These are phyloP conservation scores for Trichoderma guizhouense DNA, from an alignment of 2,329 filamentous ascomycete species.

Conservation along the genomic window DNA sequence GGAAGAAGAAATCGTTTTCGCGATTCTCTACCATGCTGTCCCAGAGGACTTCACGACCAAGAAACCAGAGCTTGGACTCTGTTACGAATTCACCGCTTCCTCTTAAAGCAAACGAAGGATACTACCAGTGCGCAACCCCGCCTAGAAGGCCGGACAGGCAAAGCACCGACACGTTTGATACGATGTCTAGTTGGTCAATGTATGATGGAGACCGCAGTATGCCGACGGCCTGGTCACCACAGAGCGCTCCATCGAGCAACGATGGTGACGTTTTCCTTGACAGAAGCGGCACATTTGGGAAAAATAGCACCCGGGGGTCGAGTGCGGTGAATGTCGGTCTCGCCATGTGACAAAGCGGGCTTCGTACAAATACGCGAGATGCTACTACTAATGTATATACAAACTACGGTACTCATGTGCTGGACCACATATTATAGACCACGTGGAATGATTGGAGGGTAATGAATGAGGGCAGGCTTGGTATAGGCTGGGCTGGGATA, in stretches of 20 bases:
- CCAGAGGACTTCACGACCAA: conserved; percentile 38
- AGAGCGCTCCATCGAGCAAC: conserved; percentile 41
- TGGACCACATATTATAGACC: conserved; percentile 18
- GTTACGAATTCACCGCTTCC: conserved; percentile 55
- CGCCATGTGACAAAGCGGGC: conserved; percentile 27
- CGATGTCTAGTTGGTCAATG: conserved; percentile 50
- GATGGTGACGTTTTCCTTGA: conserved; percentile 42
- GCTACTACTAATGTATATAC: conserved; percentile 19
- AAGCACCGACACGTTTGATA: conserved; percentile 47
- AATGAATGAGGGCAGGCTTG: conserved; percentile 9
- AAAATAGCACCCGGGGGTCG: conserved; percentile 22
- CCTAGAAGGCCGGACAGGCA: conserved; percentile 29
- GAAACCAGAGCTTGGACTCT: conserved; percentile 45
- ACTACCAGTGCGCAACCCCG: conserved; percentile 54
- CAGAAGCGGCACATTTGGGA: conserved; percentile 32
- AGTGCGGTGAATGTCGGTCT: conserved; percentile 28
- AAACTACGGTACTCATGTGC: conserved; percentile 9
- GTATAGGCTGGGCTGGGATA: conserved; percentile 6
- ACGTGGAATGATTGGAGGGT: conserved; percentile 1
- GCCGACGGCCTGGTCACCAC: conserved; percentile 49
- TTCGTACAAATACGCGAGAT: conserved; percentile 7
- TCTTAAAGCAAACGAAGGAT: conserved; percentile 50
- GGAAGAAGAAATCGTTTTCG: conserved; percentile 66
- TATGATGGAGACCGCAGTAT: conserved; percentile 44
- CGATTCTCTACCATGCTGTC: conserved; percentile 60